Conservation (phyloP, 2,329 filamentous ascomycete species). For the Colletotrichum sidae region DNA sequence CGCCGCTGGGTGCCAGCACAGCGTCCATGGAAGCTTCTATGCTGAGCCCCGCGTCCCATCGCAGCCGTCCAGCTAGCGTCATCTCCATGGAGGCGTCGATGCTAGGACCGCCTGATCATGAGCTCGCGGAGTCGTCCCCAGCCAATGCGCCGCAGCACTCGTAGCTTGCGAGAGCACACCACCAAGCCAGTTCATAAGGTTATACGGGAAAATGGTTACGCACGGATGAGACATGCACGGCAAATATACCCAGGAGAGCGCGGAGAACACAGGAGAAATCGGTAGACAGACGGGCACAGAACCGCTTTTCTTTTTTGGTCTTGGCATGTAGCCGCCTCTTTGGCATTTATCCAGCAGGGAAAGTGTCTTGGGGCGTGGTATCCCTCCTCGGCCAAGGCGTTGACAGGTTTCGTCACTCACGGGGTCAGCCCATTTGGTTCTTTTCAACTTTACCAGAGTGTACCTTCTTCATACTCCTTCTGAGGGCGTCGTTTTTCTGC, state of each 20-base stretch:
- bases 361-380: not conserved
- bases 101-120: slow-evolving; percentile 23
- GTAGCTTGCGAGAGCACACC: not conserved
- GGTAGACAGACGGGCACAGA: slow-evolving; percentile 20
- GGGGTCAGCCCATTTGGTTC: not conserved
- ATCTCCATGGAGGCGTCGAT: slow-evolving; percentile 37
- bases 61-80: slow-evolving; percentile 28
- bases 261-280: slow-evolving; percentile 25
- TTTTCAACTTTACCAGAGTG: no score
- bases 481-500: no score
- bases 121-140: slow-evolving; percentile 16
- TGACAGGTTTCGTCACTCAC: slow-evolving; percentile 22
- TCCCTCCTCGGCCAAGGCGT: slow-evolving; percentile 17
- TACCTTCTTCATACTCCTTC: no score
- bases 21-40: slow-evolving; percentile 37
- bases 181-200: slow-evolving; percentile 1
- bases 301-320: slow-evolving; percentile 21
- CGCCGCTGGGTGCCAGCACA: slow-evolving; percentile 35
- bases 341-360: slow-evolving; percentile 16
- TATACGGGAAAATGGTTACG: slow-evolving; percentile 13
- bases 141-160: slow-evolving; percentile 24
- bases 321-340: slow-evolving; percentile 8
- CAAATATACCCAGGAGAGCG: slow-evolving; percentile 37
- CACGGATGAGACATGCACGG: slow-evolving; percentile 35
- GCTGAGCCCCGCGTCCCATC: slow-evolving; percentile 30